Conservation (phyloP, 306 rosid genomes). For the Cotoneaster glaucophyllus region DNA sequence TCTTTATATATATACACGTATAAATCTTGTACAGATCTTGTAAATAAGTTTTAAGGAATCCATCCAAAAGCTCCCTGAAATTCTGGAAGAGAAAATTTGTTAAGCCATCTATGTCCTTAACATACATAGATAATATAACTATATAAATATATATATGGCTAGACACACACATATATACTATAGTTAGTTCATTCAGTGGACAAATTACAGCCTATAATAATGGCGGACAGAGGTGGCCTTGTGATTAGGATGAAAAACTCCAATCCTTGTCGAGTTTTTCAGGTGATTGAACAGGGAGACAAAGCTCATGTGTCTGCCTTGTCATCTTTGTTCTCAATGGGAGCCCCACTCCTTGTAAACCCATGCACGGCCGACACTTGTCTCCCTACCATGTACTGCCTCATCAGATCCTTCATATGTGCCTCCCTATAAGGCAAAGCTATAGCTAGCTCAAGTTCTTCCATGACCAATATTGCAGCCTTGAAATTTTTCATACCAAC, state of each 20-base stretch:
- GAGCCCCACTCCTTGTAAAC: conserved; percentile 3
- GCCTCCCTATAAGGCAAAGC: not conserved
- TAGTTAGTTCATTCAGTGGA: not conserved
- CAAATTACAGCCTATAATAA: conserved; percentile 19
- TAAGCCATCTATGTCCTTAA: not conserved
- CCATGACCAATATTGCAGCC: not conserved
- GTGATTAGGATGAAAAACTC: conserved; percentile 18
- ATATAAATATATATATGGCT: not conserved
- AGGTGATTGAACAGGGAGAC: conserved; percentile 29
- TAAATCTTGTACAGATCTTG: not conserved
- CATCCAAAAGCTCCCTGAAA: not conserved
- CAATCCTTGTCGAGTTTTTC: conserved; percentile 27
- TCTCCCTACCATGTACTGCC: conserved; percentile 11
- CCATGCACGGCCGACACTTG: conserved; percentile 31
- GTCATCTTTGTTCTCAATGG: conserved; percentile 20
- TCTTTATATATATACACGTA: not conserved
- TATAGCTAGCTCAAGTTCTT: not conserved
- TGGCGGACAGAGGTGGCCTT: conserved; percentile 39
- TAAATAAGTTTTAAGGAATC: not conserved
- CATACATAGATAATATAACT: too few relatives aligned
- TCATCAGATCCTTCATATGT: not conserved
- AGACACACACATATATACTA: not conserved
- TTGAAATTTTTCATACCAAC: not conserved
- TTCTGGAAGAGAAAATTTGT: not conserved
- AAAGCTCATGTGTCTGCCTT: conserved; percentile 29